These are phyloP conservation scores for Drechslera avenae DNA, from an alignment of 2,329 filamentous ascomycete species.

Conservation along the genomic window DNA sequence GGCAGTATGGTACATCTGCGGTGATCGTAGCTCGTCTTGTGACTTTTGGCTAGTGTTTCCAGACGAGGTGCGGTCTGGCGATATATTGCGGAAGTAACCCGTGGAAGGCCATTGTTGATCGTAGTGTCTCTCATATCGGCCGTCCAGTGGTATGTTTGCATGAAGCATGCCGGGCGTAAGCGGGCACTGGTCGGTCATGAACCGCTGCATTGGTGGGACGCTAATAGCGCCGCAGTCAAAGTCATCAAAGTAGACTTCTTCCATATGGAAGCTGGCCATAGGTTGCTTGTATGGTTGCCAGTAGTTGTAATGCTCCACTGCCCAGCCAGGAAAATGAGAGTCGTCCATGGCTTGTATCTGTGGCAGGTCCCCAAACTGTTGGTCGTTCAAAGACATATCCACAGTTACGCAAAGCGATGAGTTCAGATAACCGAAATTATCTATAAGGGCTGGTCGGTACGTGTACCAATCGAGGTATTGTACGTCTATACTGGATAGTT, in stretches of 20 bases:
- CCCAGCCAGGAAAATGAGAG: slow-evolving; percentile 18
- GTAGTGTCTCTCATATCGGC: slow-evolving; percentile 23
- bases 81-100: slow-evolving; percentile 33
- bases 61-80: slow-evolving; percentile 44
- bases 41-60: slow-evolving; percentile 40
- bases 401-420: slow-evolving; percentile 1
- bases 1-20: slow-evolving; percentile 22
- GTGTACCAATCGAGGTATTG: too few species aligned
- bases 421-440: background rate
- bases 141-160: slow-evolving; percentile 30
- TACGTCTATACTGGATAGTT: too few species aligned
- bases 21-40: slow-evolving; percentile 38
- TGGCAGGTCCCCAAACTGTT: slow-evolving; percentile 40
- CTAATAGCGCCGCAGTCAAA: slow-evolving; percentile 28
- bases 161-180: slow-evolving; percentile 35
- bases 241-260: slow-evolving; percentile 24
- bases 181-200: slow-evolving; percentile 38
- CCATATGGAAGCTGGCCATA: slow-evolving; percentile 12
- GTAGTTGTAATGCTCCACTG: slow-evolving; percentile 16
- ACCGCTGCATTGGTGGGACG: slow-evolving; percentile 43
- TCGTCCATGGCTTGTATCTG: slow-evolving; percentile 38
- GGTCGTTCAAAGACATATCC: slow-evolving; percentile 18
- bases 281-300: slow-evolving; percentile 21
- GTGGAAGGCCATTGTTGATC: slow-evolving; percentile 29
- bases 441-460: too few species aligned